phyloP scores from a whole-genome alignment of 2,329 filamentous ascomycete genomes.

The Ophiostoma sp. region DNA sequence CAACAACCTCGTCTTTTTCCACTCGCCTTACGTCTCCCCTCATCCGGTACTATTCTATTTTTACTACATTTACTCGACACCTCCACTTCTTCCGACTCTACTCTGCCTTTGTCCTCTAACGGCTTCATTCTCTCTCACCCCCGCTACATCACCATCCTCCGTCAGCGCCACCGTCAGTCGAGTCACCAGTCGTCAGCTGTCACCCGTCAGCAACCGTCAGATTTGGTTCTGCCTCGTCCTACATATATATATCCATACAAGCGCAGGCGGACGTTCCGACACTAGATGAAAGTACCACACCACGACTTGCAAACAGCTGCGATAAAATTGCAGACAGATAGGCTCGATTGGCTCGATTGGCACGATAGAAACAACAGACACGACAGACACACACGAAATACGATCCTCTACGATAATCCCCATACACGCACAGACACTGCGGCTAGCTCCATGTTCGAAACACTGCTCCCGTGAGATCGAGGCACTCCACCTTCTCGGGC shows the following conservation, averaged over 20 bases:
- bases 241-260: neutral
- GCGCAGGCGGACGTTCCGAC: neutral
- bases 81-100: neutral
- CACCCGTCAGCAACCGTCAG: neutral
- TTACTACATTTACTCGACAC: neutral
- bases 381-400: neutral
- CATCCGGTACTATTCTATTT: neutral
- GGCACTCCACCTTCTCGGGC: conserved; percentile 10
- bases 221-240: no score
- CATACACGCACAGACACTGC: neutral
- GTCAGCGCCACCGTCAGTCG: neutral
- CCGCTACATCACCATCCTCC: neutral
- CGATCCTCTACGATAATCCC: neutral
- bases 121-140: neutral
- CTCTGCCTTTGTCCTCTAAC: neutral
- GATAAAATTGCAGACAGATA: neutral
- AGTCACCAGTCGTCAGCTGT: neutral
- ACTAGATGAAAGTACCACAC: neutral
- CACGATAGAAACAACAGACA: neutral
- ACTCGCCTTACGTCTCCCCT: neutral
- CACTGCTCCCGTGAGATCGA: conserved; percentile 1
- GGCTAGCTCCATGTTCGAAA: neutral
- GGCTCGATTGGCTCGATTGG: neutral
- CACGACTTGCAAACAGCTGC: neutral
- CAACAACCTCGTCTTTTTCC: neutral